Evolutionary conservation across 2,329 filamentous ascomycete species (phyloP).

Genomic region (Diatrype stigma): DNA sequence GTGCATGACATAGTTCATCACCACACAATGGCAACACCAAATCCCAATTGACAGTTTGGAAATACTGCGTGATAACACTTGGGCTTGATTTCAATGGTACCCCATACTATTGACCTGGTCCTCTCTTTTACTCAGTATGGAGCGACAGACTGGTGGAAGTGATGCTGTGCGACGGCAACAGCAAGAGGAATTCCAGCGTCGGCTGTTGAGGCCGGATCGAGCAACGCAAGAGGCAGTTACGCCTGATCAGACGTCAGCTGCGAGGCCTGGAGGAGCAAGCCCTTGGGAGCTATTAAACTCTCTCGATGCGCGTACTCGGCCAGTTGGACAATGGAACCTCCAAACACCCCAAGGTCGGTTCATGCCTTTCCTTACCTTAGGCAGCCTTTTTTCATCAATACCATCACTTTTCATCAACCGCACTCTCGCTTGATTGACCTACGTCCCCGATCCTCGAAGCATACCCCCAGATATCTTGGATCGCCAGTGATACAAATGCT

Average conservation of each 20-base stretch:
- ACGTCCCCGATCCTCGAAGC: too few species aligned
- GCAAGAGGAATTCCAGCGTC: constrained; percentile 18
- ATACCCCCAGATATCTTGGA: background rate
- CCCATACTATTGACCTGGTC: background rate
- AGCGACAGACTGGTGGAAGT: constrained; percentile 7
- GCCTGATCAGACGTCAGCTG: constrained; percentile 2
- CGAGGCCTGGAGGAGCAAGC: background rate
- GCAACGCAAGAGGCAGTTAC: constrained; percentile 2
- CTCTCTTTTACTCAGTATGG: constrained; percentile 5
- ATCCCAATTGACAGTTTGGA: too few species aligned
- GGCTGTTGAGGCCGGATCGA: constrained; percentile 17
- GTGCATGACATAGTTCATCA: too few species aligned
- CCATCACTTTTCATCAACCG: background rate
- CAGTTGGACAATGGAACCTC: constrained; percentile 16
- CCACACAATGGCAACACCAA: too few species aligned
- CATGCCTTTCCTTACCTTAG: background rate
- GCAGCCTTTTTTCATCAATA: background rate
- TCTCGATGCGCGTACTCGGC: constrained; percentile 4
- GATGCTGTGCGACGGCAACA: constrained; percentile 14
- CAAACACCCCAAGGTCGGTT: constrained; percentile 20
- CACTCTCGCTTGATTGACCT: background rate
- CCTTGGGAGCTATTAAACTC: constrained; percentile 4
- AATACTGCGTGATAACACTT: background rate
- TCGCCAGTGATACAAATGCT: background rate
- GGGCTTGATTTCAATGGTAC: background rate